phyloP scores from a whole-genome alignment of 2,329 filamentous ascomycete species.

The Daldinia sp. region DNA sequence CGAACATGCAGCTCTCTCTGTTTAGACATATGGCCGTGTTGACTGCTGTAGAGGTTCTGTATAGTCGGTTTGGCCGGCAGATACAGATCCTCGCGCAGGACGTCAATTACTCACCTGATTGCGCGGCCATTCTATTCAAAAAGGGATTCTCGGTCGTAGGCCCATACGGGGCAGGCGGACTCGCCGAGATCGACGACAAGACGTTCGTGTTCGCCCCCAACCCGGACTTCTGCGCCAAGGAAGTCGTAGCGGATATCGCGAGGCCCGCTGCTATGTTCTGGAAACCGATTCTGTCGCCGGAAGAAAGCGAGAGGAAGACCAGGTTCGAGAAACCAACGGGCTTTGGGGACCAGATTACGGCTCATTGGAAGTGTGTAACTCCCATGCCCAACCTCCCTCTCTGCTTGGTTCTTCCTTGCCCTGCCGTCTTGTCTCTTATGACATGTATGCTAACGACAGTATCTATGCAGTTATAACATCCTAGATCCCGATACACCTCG shows the following conservation, averaged over 20 bases:
- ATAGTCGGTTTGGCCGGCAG: constrained; percentile 21
- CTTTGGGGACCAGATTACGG: constrained; percentile 11
- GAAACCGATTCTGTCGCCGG: constrained; percentile 18
- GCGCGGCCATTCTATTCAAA: constrained; percentile 25
- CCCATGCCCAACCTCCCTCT: no score
- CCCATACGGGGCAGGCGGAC: constrained; percentile 26
- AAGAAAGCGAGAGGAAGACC: constrained; percentile 10
- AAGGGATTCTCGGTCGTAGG: constrained; percentile 32
- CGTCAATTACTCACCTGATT: constrained; percentile 26
- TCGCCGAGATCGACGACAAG: constrained; percentile 30
- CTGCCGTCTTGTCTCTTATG: not conserved
- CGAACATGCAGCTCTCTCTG: constrained; percentile 7
- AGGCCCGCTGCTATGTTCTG: constrained; percentile 43
- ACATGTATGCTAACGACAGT: not conserved
- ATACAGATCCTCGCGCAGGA: constrained; percentile 39
- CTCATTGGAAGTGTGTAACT: constrained; percentile 19
- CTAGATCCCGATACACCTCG: constrained; percentile 33
- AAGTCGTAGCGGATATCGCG: constrained; percentile 38
- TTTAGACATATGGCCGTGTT: constrained; percentile 22
- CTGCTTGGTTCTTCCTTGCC: not conserved
- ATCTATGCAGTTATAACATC: not conserved
- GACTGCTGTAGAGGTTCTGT: constrained; percentile 8
- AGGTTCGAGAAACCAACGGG: not conserved
- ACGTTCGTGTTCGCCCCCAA: constrained; percentile 39
- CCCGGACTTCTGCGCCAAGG: constrained; percentile 27